Base-by-base conservation (phyloP, 2,329 filamentous ascomycete genomes). In the Huntiella savannae region DNA sequence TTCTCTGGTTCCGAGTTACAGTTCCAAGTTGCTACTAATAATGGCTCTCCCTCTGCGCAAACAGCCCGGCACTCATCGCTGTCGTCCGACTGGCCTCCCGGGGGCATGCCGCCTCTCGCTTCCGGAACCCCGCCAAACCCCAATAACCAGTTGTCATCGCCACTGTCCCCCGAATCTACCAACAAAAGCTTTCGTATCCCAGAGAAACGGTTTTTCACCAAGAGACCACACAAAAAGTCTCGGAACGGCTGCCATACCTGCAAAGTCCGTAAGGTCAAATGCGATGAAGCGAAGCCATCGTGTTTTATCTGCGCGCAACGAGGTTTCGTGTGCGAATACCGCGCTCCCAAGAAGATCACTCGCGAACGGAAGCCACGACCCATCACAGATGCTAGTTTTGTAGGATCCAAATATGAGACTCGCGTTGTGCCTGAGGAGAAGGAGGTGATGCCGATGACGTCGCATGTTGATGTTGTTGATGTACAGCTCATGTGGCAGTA, bases 401-500 rank as follows among this genome's bases (percentile, higher is more conserved):
- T 36, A 16, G 34, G 15, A n/a, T 36, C 34, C 4, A 36, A 36
- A 16, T 36, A 36, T 8, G 19, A 4, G 8, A 17, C 3, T 6
- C 17, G 22, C 15, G 40, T 32, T 5, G 22, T 33, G 5, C 7
- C 17, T 5, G 19, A n/a, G 7, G 8, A 7, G 12, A 13, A 16
- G 6, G 40, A n/a, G 19, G 22, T 19, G 5, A 22, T 15, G 15
- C 43, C 16, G 33, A 10, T 45, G 8, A 36, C 13, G 6, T 45
- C 43, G 10, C 43, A 45, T 10, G 55, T 61, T 44, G 57, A 63
- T 36, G 58, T 61, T 32, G 52, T 59, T 19, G 69, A 74, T 50
- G 69, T 75, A 67, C 66, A 63, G 51, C 62, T 74, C 36, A 54
- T 75, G 5, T 74, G 70, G 69, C 70, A 71, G 53, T 75, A 71